A percentile compares a stretch with the other conserved stretches of the same genome.
Conservation (phyloP, 2,329 filamentous ascomycete genomes). For the Fusarium piperis region DNA sequence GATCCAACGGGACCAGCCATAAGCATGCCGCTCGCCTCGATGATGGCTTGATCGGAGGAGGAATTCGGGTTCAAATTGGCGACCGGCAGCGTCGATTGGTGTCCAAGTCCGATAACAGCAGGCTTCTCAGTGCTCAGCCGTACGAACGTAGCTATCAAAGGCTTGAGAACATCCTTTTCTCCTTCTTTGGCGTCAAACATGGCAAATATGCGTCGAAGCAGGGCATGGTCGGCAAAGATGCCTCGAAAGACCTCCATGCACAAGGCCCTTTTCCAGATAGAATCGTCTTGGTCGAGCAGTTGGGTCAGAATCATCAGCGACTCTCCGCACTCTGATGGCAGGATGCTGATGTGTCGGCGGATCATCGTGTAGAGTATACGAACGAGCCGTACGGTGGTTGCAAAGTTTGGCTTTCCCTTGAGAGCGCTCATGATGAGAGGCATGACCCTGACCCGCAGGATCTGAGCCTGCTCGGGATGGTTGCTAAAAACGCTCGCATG, state of each 20-base stretch:
- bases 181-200: constrained; percentile 80
- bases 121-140: constrained; percentile 92
- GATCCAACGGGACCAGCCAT: constrained; percentile 78
- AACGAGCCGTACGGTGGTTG: constrained; percentile 82
- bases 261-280: constrained; percentile 85
- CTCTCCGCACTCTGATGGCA: constrained; percentile 84
- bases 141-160: constrained; percentile 89
- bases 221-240: constrained; percentile 81
- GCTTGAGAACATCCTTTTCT: constrained; percentile 80
- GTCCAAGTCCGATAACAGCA: constrained; percentile 84
- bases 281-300: constrained; percentile 85
- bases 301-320: constrained; percentile 84
- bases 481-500: constrained; percentile 81
- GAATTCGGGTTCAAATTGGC: constrained; percentile 63
- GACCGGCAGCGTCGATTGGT: constrained; percentile 85
- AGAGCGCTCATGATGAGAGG: constrained; percentile 83
- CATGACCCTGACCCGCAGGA: constrained; percentile 81
- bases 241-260: constrained; percentile 92
- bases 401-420: constrained; percentile 81
- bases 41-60: constrained; percentile 82
- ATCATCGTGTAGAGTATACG: constrained; percentile 86
- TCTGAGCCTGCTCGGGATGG: constrained; percentile 82
- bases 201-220: constrained; percentile 82
- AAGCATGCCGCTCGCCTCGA: constrained; percentile 89
- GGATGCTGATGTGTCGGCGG: constrained; percentile 77